Base-by-base conservation (phyloP, 202 grass and related monocot species). In the Panicum hallii region DNA sequence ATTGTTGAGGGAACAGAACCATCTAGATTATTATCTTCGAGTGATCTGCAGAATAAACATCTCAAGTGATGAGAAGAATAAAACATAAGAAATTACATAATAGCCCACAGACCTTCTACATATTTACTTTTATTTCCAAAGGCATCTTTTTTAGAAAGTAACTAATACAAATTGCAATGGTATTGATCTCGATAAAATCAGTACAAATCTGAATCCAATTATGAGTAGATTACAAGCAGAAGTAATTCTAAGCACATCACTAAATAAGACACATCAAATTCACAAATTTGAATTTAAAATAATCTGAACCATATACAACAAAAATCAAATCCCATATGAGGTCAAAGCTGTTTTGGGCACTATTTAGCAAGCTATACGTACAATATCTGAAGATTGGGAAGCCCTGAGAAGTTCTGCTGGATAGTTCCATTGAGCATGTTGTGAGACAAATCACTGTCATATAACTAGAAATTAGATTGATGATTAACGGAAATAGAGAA, bases 371-470 rank as follows among this genome's bases (percentile, higher is more conserved):
- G 11, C 13, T 76, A 73, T 49, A 76, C 94, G 90, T 92, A 99
- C 97, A 99, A 84, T 79, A 75, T 81, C 84, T 99, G 91, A 72
- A 99, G 93, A 44, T 90, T 76, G 82, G 91, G 91, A 81, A 94
- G 91, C 23, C 76, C 84, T 47, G 97, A 91, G 82, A 94, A 94
- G 80, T 85, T 93, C 11, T 67, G 81, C 3, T 93, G 93, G 58
- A 99, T 94, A 58, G 88, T 82, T 86, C 93, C 97, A 85, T 74
- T 92, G 53, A 96, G 91, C 63, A 63, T 65, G 80, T 99, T 99
- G 68, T 92, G 54, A 9, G 97, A 99, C 74, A 96, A 75, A 83
- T 99, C 91, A 84, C 97, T 99, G 93, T 77, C 90, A 81, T 70
- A 92, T 84, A 82, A 82, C 49, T 77, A 82, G 1, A 90, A 85